These are phyloP conservation scores for Pythium sp. DNA, from an alignment of 352 stramenopile genomes.

Conservation along the genomic window DNA sequence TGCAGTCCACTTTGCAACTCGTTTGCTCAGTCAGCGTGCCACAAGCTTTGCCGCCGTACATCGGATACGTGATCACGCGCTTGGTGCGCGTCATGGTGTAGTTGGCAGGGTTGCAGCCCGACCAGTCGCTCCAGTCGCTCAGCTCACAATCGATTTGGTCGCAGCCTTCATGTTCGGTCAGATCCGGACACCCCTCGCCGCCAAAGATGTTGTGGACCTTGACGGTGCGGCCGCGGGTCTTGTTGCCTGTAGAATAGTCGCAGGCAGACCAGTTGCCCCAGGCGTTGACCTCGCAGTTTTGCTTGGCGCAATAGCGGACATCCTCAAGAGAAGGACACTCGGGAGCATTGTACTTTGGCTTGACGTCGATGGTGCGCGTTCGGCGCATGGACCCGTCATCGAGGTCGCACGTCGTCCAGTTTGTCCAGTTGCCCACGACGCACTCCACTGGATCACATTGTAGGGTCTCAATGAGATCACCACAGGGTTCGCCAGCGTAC, in stretches of 20 bases:
- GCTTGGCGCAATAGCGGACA: conserved; percentile 29
- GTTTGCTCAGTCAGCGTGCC: conserved; percentile 18
- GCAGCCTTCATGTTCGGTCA: conserved; percentile 25
- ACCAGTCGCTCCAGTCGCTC: conserved; percentile 49
- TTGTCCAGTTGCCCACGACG: conserved; percentile 38
- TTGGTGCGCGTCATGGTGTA: conserved; percentile 31
- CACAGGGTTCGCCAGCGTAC: conserved; percentile 25
- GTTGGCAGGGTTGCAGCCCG: conserved; percentile 33
- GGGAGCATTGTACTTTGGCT: conserved; percentile 29
- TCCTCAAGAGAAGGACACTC: conserved; percentile 41
- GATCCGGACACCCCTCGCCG: conserved; percentile 21
- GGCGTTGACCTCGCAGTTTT: conserved; percentile 45
- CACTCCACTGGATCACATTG: conserved; percentile 41
- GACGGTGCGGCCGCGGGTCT: conserved; percentile 29
- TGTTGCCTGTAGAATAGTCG: conserved; percentile 27
- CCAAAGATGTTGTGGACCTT: conserved; percentile 33
- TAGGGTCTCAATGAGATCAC: conserved; percentile 18
- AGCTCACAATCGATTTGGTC: conserved; percentile 44
- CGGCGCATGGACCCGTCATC: conserved; percentile 29
- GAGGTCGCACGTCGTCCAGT: conserved; percentile 41
- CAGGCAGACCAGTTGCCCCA: conserved; percentile 57
- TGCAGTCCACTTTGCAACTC: conserved; percentile 46
- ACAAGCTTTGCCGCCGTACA: conserved; percentile 39
- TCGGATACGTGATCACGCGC: conserved; percentile 22
- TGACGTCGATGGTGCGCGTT: conserved; percentile 38